Percentiles rank a stretch among this genome's conserved stretches.
phyloP scores from a whole-genome alignment of 2,329 filamentous ascomycete species.

The Sclerotinia subarctica region DNA sequence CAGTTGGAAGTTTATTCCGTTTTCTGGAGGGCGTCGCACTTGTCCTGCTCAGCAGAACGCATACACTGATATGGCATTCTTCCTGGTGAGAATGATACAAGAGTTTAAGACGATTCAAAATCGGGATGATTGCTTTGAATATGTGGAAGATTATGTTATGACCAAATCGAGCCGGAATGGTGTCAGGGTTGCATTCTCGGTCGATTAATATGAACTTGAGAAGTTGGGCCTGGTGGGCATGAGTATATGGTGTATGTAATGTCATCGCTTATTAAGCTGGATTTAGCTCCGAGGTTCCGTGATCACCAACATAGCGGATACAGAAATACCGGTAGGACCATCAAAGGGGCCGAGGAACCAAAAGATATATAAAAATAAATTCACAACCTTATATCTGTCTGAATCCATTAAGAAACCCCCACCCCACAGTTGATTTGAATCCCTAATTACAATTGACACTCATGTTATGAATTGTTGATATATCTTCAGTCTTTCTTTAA shows the following conservation, averaged over 20 bases:
- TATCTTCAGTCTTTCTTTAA: conserved; percentile 1
- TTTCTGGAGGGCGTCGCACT: conserved; percentile 5
- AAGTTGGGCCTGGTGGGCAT: too few relatives aligned
- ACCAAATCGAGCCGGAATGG: conserved; percentile 13
- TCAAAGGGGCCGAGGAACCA: conserved; percentile 1
- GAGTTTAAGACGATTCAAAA: conserved; percentile 17
- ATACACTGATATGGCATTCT: conserved; percentile 12
- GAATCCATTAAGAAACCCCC: background rate
- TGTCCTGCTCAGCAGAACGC: conserved; percentile 20
- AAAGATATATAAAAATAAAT: conserved; percentile 8
- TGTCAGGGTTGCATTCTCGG: conserved; percentile 4
- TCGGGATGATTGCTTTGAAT: conserved; percentile 11
- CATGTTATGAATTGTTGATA: background rate
- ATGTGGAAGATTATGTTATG: conserved; percentile 12
- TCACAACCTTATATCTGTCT: background rate
- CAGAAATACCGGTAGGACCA: background rate
- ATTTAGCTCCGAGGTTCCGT: conserved; percentile 8
- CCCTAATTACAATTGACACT: background rate
- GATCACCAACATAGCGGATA: background rate
- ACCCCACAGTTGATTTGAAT: background rate
- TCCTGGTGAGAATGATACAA: conserved; percentile 7
- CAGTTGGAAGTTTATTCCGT: conserved; percentile 25
- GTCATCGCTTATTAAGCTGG: background rate
- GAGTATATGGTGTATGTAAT: too few relatives aligned
- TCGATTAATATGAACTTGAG: background rate